phyloP scores from a whole-genome alignment of 2,329 filamentous ascomycete species.

The Pseudogymnoascus sp. region DNA sequence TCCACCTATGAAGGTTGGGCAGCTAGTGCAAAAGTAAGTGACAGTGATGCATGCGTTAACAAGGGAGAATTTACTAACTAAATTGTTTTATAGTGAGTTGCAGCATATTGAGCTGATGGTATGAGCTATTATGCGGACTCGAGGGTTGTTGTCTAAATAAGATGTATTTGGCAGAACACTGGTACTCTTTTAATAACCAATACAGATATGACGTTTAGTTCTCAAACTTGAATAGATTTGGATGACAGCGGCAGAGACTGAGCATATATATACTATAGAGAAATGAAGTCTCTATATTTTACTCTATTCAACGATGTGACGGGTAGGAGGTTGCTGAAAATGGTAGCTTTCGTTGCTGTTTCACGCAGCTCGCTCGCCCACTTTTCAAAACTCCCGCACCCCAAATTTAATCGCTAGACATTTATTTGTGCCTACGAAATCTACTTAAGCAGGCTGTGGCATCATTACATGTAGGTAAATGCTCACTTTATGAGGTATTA shows the following conservation, averaged over 20 bases:
- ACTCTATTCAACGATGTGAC: too few relatives aligned
- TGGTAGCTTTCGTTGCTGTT: too few relatives aligned
- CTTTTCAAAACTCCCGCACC: too few relatives aligned
- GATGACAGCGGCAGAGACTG: not conserved
- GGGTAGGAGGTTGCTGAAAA: too few relatives aligned
- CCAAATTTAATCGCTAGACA: too few relatives aligned
- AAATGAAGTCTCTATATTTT: not conserved
- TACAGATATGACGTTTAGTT: not conserved
- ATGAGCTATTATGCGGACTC: not conserved
- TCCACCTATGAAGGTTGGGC: constrained; percentile 46
- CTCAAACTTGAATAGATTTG: too few relatives aligned
- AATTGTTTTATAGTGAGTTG: not conserved
- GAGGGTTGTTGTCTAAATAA: not conserved
- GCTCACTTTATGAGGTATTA: too few relatives aligned
- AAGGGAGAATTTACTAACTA: not conserved
- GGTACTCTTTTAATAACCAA: not conserved
- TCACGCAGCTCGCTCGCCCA: too few relatives aligned
- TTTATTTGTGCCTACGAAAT: too few relatives aligned
- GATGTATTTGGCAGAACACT: not conserved
- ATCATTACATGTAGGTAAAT: too few relatives aligned
- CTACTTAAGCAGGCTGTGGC: too few relatives aligned
- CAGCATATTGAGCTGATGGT: constrained; percentile 1
- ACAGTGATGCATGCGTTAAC: not conserved
- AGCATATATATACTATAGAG: not conserved
- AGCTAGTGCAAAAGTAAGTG: constrained; percentile 48